Conservation (phyloP, 2,329 filamentous ascomycete species). For the Penicillium sp. region DNA sequence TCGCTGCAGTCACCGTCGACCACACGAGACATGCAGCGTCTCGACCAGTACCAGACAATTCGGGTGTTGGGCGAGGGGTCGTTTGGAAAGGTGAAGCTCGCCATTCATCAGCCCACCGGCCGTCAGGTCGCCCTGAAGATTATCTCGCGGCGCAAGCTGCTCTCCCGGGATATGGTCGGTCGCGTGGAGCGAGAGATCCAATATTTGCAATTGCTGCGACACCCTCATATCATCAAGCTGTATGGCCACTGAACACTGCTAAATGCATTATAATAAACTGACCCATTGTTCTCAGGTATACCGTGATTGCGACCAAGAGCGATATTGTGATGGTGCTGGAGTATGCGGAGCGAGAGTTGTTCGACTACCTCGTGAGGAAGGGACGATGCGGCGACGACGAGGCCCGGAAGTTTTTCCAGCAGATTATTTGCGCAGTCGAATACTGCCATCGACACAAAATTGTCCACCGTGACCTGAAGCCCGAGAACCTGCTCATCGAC, state of each 20-base stretch:
- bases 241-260: conserved; percentile 50
- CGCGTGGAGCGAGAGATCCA: conserved; percentile 97
- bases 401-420: conserved; percentile 97
- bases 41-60: conserved; percentile 89
- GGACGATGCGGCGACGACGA: conserved; percentile 88
- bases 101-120: conserved; percentile 85
- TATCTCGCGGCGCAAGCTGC: conserved; percentile 92
- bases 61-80: conserved; percentile 93
- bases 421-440: conserved; percentile 97
- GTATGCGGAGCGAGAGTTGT: conserved; percentile 93
- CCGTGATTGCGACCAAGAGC: conserved; percentile 88
- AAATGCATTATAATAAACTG: conserved; percentile 11
- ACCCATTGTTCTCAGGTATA: conserved; percentile 63
- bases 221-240: conserved; percentile 99
- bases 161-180: conserved; percentile 96
- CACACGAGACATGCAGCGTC: conserved; percentile 71
- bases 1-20: conserved; percentile 47
- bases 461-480: conserved; percentile 95
- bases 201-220: conserved; percentile 90
- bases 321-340: conserved; percentile 99
- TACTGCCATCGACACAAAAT: conserved; percentile 99
- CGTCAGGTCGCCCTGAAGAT: conserved; percentile 98
- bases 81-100: conserved; percentile 98
- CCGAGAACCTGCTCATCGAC: conserved; percentile 93
- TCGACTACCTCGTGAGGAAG: conserved; percentile 96